Percentiles rank a stretch among this genome's conserved stretches.
Evolutionary conservation across 495 filamentous ascomycete species (phyloP).

Genomic region (Aspergillus hancockii): DNA sequence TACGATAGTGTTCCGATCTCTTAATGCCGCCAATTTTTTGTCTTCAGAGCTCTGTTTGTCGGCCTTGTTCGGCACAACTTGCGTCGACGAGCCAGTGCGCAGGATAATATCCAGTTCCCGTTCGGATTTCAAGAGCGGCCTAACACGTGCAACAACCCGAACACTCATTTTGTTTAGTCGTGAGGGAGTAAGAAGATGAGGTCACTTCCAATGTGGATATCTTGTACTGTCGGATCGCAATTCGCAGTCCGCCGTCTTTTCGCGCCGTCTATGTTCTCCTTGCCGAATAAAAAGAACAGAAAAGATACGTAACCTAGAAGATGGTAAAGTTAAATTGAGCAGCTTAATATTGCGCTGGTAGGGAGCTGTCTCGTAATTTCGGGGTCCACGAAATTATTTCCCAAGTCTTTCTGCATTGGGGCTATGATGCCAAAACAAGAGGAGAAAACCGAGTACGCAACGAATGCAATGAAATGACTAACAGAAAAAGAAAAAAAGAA

Average conservation of each 20-base stretch:
- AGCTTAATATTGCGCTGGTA: neutral
- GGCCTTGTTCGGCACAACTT: constrained; percentile 22
- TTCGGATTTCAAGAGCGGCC: constrained; percentile 83
- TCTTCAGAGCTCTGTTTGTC: constrained; percentile 30
- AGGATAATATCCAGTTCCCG: constrained; percentile 83
- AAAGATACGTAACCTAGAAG: neutral
- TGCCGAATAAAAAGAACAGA: neutral
- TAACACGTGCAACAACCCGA: constrained; percentile 84
- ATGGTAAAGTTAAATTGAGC: neutral
- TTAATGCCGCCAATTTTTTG: constrained; percentile 47
- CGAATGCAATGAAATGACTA: neutral
- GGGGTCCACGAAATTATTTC: neutral
- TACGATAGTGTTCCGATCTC: constrained; percentile 66
- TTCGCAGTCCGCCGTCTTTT: neutral
- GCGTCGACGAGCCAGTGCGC: constrained; percentile 45
- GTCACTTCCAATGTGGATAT: neutral
- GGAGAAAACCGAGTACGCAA: neutral
- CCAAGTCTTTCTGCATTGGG: neutral
- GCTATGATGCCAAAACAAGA: neutral
- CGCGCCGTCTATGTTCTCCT: neutral
- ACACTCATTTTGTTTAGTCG: constrained; percentile 53
- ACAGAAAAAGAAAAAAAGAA: constrained; percentile 7
- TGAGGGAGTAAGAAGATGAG: neutral
- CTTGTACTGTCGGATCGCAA: neutral
- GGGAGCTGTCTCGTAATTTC: neutral